Evolutionary conservation across 2,329 filamentous ascomycete species (phyloP).

Genomic region (Nothomitra cinnamomea): DNA sequence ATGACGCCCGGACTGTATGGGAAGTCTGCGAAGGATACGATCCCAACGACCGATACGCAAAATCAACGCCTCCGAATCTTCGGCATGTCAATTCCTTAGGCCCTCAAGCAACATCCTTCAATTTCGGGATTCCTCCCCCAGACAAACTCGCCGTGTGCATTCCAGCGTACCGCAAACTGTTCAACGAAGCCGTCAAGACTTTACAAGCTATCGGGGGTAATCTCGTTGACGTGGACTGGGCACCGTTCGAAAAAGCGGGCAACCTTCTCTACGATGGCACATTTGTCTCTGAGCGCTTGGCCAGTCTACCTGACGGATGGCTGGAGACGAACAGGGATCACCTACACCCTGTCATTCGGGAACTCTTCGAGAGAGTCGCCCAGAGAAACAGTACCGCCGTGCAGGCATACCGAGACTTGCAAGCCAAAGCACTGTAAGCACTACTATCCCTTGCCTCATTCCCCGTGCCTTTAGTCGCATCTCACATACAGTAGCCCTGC

Average conservation of each 20-base stretch:
- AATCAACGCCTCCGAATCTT: conserved; percentile 18
- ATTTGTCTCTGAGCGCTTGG: conserved; percentile 38
- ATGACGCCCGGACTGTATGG: conserved; percentile 33
- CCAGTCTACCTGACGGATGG: conserved; percentile 24
- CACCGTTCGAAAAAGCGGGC: conserved; percentile 33
- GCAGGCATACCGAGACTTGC: conserved; percentile 32
- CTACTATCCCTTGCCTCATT: conserved; percentile 6
- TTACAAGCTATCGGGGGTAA: conserved; percentile 26
- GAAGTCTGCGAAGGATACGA: conserved; percentile 32
- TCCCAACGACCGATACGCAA: conserved; percentile 33
- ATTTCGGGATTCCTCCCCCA: conserved; percentile 30
- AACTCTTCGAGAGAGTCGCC: conserved; percentile 26
- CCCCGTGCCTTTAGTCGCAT: not conserved
- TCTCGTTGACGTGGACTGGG: conserved; percentile 29
- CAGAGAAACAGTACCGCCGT: conserved; percentile 24
- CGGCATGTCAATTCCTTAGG: conserved; percentile 16
- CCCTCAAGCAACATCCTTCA: conserved; percentile 24
- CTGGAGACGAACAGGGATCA: conserved; percentile 20
- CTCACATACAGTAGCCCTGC: not conserved
- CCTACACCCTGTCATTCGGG: conserved; percentile 32
- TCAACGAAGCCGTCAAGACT: conserved; percentile 24
- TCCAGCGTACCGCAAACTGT: conserved; percentile 24
- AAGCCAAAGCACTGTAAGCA: conserved; percentile 23
- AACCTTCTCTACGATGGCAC: conserved; percentile 39
- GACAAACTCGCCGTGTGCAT: conserved; percentile 27